Base-by-base conservation (phyloP, 1,284 basidiomycete species). In the Cutaneotrichosporon mucoides region DNA sequence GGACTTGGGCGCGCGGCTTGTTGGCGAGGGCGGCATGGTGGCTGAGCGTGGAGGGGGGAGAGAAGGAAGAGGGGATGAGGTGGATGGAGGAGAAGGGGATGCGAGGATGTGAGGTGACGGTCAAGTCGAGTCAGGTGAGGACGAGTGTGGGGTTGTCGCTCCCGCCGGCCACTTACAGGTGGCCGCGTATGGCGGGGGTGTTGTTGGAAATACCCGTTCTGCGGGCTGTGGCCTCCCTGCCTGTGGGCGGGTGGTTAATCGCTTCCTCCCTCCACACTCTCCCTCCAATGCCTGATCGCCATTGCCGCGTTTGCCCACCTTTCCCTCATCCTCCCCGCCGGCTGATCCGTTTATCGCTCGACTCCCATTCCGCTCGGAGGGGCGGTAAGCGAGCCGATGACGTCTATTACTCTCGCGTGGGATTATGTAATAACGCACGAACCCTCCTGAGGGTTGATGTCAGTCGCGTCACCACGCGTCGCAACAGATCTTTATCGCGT, bases 1-100 rank as follows among this genome's bases (percentile, higher is more conserved):
- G 37, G 84, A 82, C 44, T 76, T 82, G 0, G 88, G 86, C 5
- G 86, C 84, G 48, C 71, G 53, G 16, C 59, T 55, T 1, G 84
- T 84, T 3, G 83, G 65, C n/a, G 68, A 66, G 16, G 69, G 68
- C n/a, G 68, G 54, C 70, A 74, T 73, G 12, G 33, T 51, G 53
- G 38, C 8, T 35, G 33, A 15, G 52, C 13, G 44, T 42, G 41
- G 47, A 24, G 53, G 7, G 46, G 42, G n/a, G 11, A 35, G 16
- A 49, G n/a, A 15, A 13, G 35, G 42, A 33, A 46, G 49, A 38
- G 33, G 42, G 16, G 37, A 57, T 36, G 37, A 38, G 51, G 37
- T 7, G 48, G n/a, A 24, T 24, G 24, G 24, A 24, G 24, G 24
- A 24, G 24, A 24, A 47, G 16, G 8, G 48, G 15, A 7, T 13